Base-by-base conservation (phyloP, 208 protist species). In the Trypanosoma vivax region DNA sequence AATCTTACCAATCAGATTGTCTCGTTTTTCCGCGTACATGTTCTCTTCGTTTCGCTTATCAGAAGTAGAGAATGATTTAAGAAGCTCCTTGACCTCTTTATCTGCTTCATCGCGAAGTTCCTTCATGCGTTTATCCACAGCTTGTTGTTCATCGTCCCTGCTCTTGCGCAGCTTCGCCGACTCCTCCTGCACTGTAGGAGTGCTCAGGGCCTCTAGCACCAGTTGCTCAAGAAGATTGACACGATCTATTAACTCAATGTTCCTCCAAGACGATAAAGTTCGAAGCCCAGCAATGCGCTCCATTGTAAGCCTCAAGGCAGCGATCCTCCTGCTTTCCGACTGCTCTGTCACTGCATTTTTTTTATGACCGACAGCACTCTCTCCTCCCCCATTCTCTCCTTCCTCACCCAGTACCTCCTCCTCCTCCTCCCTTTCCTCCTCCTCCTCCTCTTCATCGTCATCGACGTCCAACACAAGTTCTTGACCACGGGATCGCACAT, bases 171-270 rank as follows among this genome's bases (percentile, higher is more conserved):
- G 50, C 25, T 60, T 56, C 16, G 90, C 87, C 3, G 79, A 75
- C 31, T 83, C 80, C 5, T 67, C 71, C 27, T 67, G 70, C 9
- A 79, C 73, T 23, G 18, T 53, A 10, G 79, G 67, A 50, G 72
- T 79, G 21, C 27, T 40, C 11, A 94, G 63, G 2, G 67, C 71
- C 69, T 90, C 78, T 11, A 65, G 59, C 50, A 94, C 71, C 37
- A 75, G 75, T 54, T 79, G 91, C 46, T 79, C 65, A 1, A 94
- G 72, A 13, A 94, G 59, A 53, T 81, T 84, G 9, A 94, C 64
- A 1, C 87, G 83, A 60, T 94, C 79, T 0, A 47, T 27, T 27
- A 85, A 48, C 21, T 79, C 70, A n/a, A 91, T 21, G 66, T 94
- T 94, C 13, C 80, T 80, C 83, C 87, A 94, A 19, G 83, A 72